Conservation (phyloP, 2,329 filamentous ascomycete genomes). For the Coleophoma crateriformis region DNA sequence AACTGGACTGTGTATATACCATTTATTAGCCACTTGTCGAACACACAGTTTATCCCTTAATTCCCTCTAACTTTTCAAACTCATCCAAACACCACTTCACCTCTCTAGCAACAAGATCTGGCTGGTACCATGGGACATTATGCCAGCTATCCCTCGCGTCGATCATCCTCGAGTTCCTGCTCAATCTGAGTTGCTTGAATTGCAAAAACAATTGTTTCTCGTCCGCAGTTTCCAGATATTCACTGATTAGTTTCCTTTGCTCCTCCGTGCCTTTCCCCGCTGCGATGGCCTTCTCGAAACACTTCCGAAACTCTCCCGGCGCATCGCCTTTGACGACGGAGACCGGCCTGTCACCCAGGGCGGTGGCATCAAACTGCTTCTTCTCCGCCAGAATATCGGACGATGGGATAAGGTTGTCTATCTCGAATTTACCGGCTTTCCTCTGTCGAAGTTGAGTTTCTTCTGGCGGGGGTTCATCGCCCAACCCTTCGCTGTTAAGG, state of each 20-base stretch:
- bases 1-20: no score
- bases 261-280: conserved; percentile 2
- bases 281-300: not conserved
- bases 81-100: not conserved
- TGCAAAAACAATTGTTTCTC: conserved; percentile 1
- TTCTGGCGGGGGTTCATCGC: conserved; percentile 3
- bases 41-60: no score
- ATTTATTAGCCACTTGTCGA: no score
- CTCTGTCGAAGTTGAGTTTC: not conserved
- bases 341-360: conserved; percentile 1
- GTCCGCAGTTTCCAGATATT: not conserved
- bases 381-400: conserved; percentile 1
- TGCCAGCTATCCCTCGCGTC: not conserved
- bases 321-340: conserved; percentile 1
- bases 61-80: no score
- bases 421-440: not conserved
- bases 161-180: no score
- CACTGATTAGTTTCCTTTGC: not conserved
- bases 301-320: not conserved
- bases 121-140: no score
- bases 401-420: not conserved
- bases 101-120: no score
- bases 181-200: not conserved
- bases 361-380: not conserved
- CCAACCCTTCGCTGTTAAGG: no score